Evolutionary conservation across 2,329 filamentous ascomycete genomes (phyloP).

Genomic region (Scedosporium apiospermum): DNA sequence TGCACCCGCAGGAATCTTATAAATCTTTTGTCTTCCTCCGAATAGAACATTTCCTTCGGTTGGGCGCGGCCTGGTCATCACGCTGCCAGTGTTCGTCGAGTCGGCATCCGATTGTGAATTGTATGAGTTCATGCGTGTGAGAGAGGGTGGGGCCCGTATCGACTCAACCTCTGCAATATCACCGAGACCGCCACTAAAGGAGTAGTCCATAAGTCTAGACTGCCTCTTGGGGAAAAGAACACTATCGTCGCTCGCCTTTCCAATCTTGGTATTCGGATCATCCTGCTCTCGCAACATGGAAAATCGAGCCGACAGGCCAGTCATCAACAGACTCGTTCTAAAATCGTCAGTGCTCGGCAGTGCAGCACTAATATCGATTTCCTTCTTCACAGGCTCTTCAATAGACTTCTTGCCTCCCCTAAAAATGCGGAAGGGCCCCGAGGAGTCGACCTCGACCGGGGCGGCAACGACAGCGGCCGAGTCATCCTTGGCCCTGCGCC

Average conservation of each 20-base stretch:
- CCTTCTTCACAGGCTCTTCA: conserved; percentile 45
- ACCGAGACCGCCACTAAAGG: conserved; percentile 45
- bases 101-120: conserved; percentile 63
- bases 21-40: conserved; percentile 91
- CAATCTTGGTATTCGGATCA: conserved; percentile 77
- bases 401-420: conserved; percentile 44
- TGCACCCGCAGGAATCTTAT: conserved; percentile 60
- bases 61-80: conserved; percentile 79
- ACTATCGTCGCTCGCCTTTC: conserved; percentile 92
- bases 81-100: conserved; percentile 35
- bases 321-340: conserved; percentile 91
- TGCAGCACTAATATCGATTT: conserved; percentile 63
- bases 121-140: conserved; percentile 55
- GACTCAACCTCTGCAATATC: conserved; percentile 92
- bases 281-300: conserved; percentile 96
- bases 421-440: conserved; percentile 44
- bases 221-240: conserved; percentile 75
- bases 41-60: conserved; percentile 89
- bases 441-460: conserved; percentile 44
- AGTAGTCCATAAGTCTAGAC: conserved; percentile 67
- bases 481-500: conserved; percentile 60
- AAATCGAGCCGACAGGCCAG: conserved; percentile 85
- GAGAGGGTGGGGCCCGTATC: conserved; percentile 50
- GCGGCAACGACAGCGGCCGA: conserved; percentile 14
- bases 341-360: conserved; percentile 84